These are phyloP conservation scores for Trametes coccinea DNA, from an alignment of 768 basidiomycete species.

Conservation along the genomic window DNA sequence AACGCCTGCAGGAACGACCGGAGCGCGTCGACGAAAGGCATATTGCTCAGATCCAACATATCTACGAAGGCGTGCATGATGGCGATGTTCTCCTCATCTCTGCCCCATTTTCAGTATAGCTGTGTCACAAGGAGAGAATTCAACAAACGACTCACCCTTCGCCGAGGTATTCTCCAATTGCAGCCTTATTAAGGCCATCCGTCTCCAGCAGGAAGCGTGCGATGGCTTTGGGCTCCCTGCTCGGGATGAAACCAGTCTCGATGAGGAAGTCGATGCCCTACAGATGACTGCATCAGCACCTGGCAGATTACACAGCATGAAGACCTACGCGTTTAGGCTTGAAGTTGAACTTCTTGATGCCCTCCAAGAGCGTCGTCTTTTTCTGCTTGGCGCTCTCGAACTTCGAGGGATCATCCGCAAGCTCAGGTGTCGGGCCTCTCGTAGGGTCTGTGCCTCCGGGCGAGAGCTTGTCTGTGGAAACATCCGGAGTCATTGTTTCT, in stretches of 20 bases:
- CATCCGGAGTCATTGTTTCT: slow-evolving; percentile 57
- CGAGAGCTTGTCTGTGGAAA: slow-evolving; percentile 56
- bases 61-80: slow-evolving; percentile 99
- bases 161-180: slow-evolving; percentile 98
- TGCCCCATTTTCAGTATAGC: slow-evolving; percentile 34
- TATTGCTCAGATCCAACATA: slow-evolving; percentile 79
- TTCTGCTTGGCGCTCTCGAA: slow-evolving; percentile 97
- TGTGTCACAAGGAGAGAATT: not conserved
- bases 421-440: slow-evolving; percentile 73
- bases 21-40: slow-evolving; percentile 86
- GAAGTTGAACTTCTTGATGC: slow-evolving; percentile 97
- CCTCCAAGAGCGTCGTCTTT: slow-evolving; percentile 92
- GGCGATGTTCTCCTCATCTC: slow-evolving; percentile 86
- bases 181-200: slow-evolving; percentile 91
- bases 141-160: slow-evolving; percentile 72
- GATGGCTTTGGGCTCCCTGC: slow-evolving; percentile 70
- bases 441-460: slow-evolving; percentile 49
- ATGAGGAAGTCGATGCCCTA: slow-evolving; percentile 89
- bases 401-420: slow-evolving; percentile 84
- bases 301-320: not conserved
- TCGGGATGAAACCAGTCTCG: slow-evolving; percentile 84
- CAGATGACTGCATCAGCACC: not conserved
- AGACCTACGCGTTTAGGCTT: slow-evolving; percentile 89
- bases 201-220: slow-evolving; percentile 84
- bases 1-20: slow-evolving; percentile 91